Conservation (phyloP, 768 basidiomycete genomes). For the Chalciporus pseudorubinellus region DNA sequence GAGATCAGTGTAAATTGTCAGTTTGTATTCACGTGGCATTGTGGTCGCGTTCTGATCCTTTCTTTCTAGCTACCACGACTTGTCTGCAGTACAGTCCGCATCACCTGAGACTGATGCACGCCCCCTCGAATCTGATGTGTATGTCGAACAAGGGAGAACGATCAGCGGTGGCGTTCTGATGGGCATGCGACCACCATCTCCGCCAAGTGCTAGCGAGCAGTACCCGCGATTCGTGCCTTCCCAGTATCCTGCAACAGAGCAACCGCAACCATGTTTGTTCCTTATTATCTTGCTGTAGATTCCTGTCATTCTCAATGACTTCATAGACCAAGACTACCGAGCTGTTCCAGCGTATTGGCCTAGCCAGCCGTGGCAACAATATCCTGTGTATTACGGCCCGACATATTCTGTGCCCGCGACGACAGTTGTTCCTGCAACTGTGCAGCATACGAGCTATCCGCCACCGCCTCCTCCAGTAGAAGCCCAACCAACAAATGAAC, state of each 20-base stretch:
- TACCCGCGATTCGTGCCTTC: conserved; percentile 14
- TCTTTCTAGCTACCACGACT: conserved; percentile 20
- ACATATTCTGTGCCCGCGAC: conserved; percentile 20
- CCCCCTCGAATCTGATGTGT: conserved; percentile 5
- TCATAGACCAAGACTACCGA: conserved; percentile 7
- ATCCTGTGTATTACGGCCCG: conserved; percentile 32
- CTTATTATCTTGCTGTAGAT: neutral
- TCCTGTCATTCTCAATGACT: neutral
- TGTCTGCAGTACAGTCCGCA: conserved; percentile 21
- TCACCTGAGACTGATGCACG: conserved; percentile 8
- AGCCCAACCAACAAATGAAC: neutral
- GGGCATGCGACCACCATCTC: conserved; percentile 13
- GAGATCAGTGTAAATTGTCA: conserved; percentile 43
- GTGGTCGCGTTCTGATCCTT: neutral
- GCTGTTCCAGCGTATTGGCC: conserved; percentile 14
- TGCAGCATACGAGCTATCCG: conserved; percentile 5
- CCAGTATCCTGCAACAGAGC: conserved; percentile 33
- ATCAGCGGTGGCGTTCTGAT: conserved; percentile 29
- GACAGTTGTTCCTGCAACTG: neutral
- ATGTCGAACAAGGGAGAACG: conserved; percentile 13
- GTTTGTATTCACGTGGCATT: conserved; percentile 7
- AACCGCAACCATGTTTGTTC: conserved; percentile 33
- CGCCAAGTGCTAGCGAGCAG: conserved; percentile 1
- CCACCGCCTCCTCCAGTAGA: neutral
- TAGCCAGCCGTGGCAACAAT: conserved; percentile 8